A percentile compares a stretch with the other conserved stretches of the same genome.
These are phyloP conservation scores for Malus asiatica DNA, from an alignment of 306 rosid genomes.

Conservation along the genomic window DNA sequence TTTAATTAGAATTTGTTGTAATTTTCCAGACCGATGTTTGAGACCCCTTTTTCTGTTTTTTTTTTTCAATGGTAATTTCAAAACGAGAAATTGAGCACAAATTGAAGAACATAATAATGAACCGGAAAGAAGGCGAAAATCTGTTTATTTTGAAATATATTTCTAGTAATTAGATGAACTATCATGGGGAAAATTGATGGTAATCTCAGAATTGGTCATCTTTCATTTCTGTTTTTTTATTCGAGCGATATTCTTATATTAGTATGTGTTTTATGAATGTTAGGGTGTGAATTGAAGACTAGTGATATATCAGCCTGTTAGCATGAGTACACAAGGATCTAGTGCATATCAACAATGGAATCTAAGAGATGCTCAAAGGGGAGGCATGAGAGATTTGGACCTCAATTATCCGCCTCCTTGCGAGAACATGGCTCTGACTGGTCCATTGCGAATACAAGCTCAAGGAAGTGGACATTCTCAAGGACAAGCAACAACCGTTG, in stretches of 20 bases:
- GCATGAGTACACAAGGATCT: slow-evolving; percentile 9
- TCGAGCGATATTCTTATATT: not conserved
- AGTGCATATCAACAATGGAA: not conserved
- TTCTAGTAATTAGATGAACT: not conserved
- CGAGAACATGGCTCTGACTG: not conserved
- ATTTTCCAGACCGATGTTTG: not conserved
- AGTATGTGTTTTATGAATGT: not conserved
- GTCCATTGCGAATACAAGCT: not conserved
- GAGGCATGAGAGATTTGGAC: not conserved
- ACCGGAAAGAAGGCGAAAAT: not conserved
- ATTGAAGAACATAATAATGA: not conserved
- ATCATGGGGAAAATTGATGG: not conserved
- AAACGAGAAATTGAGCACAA: no score
- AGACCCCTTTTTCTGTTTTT: not conserved
- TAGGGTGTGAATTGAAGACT: not conserved
- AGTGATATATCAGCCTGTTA: not conserved
- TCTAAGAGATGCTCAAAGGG: not conserved
- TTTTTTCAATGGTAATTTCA: not conserved
- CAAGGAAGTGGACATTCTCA: not conserved
- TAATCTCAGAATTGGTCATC: not conserved
- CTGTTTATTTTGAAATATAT: not conserved
- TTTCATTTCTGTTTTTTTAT: not conserved
- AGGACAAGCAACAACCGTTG: not conserved
- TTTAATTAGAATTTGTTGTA: not conserved
- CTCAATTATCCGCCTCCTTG: slow-evolving; percentile 17